phyloP scores from a whole-genome alignment of 768 basidiomycete species.

The Podaxis sp. region DNA sequence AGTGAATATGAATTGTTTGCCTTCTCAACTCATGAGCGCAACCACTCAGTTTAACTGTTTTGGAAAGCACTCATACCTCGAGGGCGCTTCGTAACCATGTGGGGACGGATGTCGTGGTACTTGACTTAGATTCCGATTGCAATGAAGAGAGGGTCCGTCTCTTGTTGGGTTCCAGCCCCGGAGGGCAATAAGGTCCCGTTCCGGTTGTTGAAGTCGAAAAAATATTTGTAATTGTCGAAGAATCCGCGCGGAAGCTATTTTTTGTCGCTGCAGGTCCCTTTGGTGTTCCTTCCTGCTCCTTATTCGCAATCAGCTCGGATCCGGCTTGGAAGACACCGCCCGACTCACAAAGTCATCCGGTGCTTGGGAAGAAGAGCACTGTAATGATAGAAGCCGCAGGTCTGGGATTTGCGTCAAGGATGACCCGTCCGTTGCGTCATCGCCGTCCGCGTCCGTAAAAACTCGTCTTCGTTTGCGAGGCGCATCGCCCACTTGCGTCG shows the following conservation, averaged over 20 bases:
- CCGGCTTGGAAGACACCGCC: neutral
- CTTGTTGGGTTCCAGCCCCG: neutral
- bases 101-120: conserved; percentile 3
- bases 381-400: neutral
- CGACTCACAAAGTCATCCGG: neutral
- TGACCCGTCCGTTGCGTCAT: conserved; percentile 24
- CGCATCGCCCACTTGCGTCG: conserved; percentile 8
- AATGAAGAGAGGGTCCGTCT: conserved; percentile 8
- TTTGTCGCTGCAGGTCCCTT: neutral
- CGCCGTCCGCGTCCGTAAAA: neutral
- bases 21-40: neutral
- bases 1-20: conserved; percentile 9
- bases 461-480: conserved; percentile 55
- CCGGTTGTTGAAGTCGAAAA: neutral
- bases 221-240: neutral
- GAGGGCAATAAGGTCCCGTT: neutral
- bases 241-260: neutral
- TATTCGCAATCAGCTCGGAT: neutral
- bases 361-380: neutral
- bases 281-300: neutral
- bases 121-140: neutral
- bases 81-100: conserved; percentile 11
- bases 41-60: neutral
- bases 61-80: neutral
- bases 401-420: conserved; percentile 2